phyloP scores from a whole-genome alignment of 1,139 yeast species.

The Pichia sp. region DNA sequence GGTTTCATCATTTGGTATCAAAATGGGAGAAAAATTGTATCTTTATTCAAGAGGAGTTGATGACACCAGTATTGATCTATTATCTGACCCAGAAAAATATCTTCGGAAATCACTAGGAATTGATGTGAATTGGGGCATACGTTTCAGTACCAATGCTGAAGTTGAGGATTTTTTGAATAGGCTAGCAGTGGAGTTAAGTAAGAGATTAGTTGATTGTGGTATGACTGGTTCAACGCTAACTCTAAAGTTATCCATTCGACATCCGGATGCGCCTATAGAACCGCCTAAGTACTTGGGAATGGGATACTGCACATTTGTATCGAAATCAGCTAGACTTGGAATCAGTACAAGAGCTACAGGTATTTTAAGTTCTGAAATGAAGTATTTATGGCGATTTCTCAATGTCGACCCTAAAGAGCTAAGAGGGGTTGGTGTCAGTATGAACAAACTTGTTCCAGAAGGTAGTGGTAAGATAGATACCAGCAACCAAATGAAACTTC shows the following conservation, averaged over 20 bases:
- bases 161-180: slow-evolving; percentile 58
- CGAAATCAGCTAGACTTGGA: slow-evolving; percentile 60
- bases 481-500: slow-evolving; percentile 41
- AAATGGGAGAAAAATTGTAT: slow-evolving; percentile 61
- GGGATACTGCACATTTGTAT: slow-evolving; percentile 68
- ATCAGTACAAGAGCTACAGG: slow-evolving; percentile 61
- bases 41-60: slow-evolving; percentile 68
- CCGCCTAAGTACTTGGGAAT: slow-evolving; percentile 81
- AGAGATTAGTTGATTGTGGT: slow-evolving; percentile 45
- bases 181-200: slow-evolving; percentile 55
- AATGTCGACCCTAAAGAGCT: slow-evolving; percentile 56
- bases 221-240: slow-evolving; percentile 56
- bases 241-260: slow-evolving; percentile 61
- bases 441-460: slow-evolving; percentile 49
- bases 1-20: slow-evolving; percentile 53
- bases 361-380: slow-evolving; percentile 55
- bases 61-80: slow-evolving; percentile 47
- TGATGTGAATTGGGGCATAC: slow-evolving; percentile 87
- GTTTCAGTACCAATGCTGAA: slow-evolving; percentile 59
- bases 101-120: slow-evolving; percentile 75
- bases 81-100: slow-evolving; percentile 42
- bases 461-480: slow-evolving; percentile 27
- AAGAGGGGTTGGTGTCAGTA: slow-evolving; percentile 72
- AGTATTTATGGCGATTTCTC: slow-evolving; percentile 51
- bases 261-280: slow-evolving; percentile 60